A percentile compares a stretch with the other conserved stretches of the same genome.
These are phyloP conservation scores for Mycena floridula DNA, from an alignment of 768 basidiomycete species.

Conservation along the genomic window DNA sequence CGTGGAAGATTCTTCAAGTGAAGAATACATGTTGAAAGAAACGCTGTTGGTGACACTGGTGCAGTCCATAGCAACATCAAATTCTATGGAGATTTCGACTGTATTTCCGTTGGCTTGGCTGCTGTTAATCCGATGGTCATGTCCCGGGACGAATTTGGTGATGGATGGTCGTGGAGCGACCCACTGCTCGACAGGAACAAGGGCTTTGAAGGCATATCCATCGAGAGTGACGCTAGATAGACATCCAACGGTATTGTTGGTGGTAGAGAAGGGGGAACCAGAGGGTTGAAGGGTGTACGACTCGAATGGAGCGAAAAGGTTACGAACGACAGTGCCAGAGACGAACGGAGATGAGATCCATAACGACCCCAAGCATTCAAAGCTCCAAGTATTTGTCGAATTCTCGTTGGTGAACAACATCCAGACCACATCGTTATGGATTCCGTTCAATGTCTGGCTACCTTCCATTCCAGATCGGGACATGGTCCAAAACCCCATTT, in stretches of 20 bases:
- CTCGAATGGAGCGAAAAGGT: conserved; percentile 83
- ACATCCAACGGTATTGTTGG: conserved; percentile 69
- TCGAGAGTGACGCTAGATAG: conserved; percentile 58
- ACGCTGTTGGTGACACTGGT: conserved; percentile 56
- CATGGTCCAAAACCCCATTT: conserved; percentile 85
- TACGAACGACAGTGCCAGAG: conserved; percentile 55
- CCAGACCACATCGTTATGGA: conserved; percentile 68
- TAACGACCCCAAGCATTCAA: conserved; percentile 44
- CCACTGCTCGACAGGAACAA: conserved; percentile 70
- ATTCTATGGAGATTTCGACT: conserved; percentile 70
- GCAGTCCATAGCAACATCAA: conserved; percentile 75
- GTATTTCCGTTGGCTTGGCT: conserved; percentile 47
- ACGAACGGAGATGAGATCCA: conserved; percentile 83
- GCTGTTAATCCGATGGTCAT: conserved; percentile 68
- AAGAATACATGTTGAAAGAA: conserved; percentile 63
- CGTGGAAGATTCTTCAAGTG: conserved; percentile 42
- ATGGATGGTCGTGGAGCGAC: conserved; percentile 62
- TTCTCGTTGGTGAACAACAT: conserved; percentile 87
- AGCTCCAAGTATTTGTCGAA: conserved; percentile 53
- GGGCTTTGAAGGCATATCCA: conserved; percentile 74
- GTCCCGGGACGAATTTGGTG: conserved; percentile 79
- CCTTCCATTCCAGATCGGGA: conserved; percentile 55
- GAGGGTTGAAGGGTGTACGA: conserved; percentile 66
- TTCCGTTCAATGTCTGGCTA: conserved; percentile 59
- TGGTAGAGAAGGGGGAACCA: conserved; percentile 51